Base-by-base conservation (phyloP, 192 early-diverging fungal genomes). In the Linnemannia exigua region DNA sequence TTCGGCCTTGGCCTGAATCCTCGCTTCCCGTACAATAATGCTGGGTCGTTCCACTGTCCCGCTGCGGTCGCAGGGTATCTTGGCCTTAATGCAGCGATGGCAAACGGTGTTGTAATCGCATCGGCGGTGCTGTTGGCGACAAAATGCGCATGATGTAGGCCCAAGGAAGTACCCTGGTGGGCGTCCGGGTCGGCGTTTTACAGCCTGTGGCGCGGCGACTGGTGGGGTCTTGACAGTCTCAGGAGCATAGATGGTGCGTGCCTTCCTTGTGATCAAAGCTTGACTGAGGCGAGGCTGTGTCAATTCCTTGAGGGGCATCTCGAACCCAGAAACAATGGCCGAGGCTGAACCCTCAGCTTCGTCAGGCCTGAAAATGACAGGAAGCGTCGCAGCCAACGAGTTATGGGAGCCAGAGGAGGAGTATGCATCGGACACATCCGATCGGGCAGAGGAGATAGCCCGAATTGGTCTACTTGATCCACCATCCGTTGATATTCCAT, bases 1-100 rank as follows among this genome's bases (percentile, higher is more conserved):
- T 25, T 79, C 84, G 1, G 84, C 84, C 25, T 74, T 76, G 46
- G 72, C 78, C 9, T 79, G 73, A 28, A 75, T 70, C 22, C 78
- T 79, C 15, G 84, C 84, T 28, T 79, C 84, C 14, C 84, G 73
- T 19, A 86, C 84, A 68, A 86, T 86, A 16, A 86, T 74, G 3
- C 74, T 72, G 22, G 84, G 84, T 51, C 84, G 77, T n/a, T 86
- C 84, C 36, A 86, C 84, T 8, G 84, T 86, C 33, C 77, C 84
- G 19, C 74, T 80, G 16, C 84, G 78, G 36, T 86, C 84, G 33
- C 84, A 86, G 28, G 78, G 84, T 25, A 86, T 86, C 35, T 86
- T 86, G 14, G 84, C 84, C 67, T 86, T 86, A 70, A 74, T 67
- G 71, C 84, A 86, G 3, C 84, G 73, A 22, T 48, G 58, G 58